These are phyloP conservation scores for Xylariales sp. DNA, from an alignment of 2,329 filamentous ascomycete species.

Conservation along the genomic window DNA sequence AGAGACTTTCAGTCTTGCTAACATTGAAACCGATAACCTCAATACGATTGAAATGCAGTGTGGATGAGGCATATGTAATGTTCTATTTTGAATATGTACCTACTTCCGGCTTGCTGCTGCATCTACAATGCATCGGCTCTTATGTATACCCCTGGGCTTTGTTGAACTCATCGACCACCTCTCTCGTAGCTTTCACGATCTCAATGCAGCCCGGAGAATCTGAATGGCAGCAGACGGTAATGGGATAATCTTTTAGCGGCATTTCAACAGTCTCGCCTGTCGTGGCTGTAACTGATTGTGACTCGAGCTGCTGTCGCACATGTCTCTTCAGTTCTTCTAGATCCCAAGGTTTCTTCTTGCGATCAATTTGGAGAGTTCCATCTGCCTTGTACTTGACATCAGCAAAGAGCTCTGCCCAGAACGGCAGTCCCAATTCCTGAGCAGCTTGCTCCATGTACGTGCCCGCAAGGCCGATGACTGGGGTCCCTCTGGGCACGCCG, in stretches of 20 bases:
- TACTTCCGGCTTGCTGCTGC: too few relatives aligned
- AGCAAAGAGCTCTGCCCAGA: slow-evolving; percentile 21
- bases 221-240: slow-evolving; percentile 42
- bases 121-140: too few relatives aligned
- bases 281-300: slow-evolving; percentile 31
- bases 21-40: too few relatives aligned
- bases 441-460: slow-evolving; percentile 20
- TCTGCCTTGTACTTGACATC: slow-evolving; percentile 21
- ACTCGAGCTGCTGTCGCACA: slow-evolving; percentile 34
- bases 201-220: slow-evolving; percentile 40
- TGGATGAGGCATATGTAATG: too few relatives aligned
- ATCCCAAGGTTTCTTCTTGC: slow-evolving; percentile 51
- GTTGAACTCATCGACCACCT: slow-evolving; percentile 36
- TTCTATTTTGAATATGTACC: too few relatives aligned
- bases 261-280: slow-evolving; percentile 31
- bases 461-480: slow-evolving; percentile 20
- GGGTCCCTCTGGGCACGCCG: slow-evolving; percentile 16
- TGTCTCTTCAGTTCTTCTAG: slow-evolving; percentile 33
- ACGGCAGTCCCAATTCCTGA: slow-evolving; percentile 15
- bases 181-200: slow-evolving; percentile 33
- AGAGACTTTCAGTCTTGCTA: too few relatives aligned
- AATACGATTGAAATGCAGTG: too few relatives aligned
- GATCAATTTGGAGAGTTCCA: slow-evolving; percentile 27
- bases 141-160: too few relatives aligned
- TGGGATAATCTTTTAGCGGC: slow-evolving; percentile 33